Percentiles rank a stretch among this genome's conserved stretches.
Evolutionary conservation across 768 basidiomycete species (phyloP).

Genomic region (Boletus subcaerulescens): DNA sequence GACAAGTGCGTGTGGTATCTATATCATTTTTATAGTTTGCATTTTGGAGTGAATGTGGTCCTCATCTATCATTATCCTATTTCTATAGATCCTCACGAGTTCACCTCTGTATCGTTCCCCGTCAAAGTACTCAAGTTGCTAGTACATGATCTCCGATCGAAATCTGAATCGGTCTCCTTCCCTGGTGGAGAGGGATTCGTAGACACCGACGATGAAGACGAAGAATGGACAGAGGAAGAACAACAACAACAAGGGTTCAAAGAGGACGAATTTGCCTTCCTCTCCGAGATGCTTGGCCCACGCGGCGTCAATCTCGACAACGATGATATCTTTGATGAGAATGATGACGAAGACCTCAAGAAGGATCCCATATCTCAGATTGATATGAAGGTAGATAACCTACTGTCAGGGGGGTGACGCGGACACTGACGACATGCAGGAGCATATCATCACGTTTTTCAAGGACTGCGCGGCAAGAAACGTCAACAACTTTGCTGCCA

Average conservation of each 20-base stretch:
- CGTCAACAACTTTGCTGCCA: constrained; percentile 55
- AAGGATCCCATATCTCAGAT: constrained; percentile 84
- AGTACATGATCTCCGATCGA: constrained; percentile 77
- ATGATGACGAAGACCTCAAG: constrained; percentile 84
- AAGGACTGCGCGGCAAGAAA: constrained; percentile 64
- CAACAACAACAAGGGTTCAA: constrained; percentile 55
- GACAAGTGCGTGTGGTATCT: constrained; percentile 55
- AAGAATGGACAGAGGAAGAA: constrained; percentile 94
- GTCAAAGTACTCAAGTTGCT: constrained; percentile 91
- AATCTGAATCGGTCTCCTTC: constrained; percentile 69
- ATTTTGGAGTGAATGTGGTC: background rate
- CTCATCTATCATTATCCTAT: constrained; percentile 22
- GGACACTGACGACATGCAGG: constrained; percentile 37
- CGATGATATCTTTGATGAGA: constrained; percentile 69
- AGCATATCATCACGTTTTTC: constrained; percentile 68
- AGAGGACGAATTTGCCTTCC: constrained; percentile 75
- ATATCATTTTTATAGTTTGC: background rate
- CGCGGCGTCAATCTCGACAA: constrained; percentile 73
- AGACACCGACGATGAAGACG: constrained; percentile 83
- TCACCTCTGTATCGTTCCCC: constrained; percentile 82
- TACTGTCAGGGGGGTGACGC: background rate
- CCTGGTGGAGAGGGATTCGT: constrained; percentile 56
- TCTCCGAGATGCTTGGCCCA: constrained; percentile 80
- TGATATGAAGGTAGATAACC: constrained; percentile 59
- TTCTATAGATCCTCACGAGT: constrained; percentile 75